A percentile compares a stretch with the other conserved stretches of the same genome.
phyloP scores from a whole-genome alignment of 2,329 filamentous ascomycete species.

The Ambrosiella beaveri region DNA sequence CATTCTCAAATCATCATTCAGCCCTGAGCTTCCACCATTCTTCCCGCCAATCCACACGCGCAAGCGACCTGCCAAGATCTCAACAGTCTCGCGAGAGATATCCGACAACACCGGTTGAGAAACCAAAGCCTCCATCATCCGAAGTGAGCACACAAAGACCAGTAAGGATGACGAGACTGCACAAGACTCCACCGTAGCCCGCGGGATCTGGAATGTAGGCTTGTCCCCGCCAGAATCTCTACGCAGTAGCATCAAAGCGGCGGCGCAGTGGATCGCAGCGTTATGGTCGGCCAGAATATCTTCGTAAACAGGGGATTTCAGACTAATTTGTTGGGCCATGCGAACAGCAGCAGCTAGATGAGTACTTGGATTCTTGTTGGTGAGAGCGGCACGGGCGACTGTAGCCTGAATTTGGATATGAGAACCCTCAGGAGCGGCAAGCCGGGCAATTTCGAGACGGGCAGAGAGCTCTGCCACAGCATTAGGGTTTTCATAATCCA shows the following conservation, averaged over 20 bases:
- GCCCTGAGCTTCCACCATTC: slow-evolving; percentile 31
- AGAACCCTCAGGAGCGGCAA: slow-evolving; percentile 62
- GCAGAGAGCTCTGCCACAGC: slow-evolving; percentile 23
- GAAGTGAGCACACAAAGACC: slow-evolving; percentile 41
- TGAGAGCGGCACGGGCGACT: slow-evolving; percentile 39
- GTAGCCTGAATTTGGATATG: slow-evolving; percentile 46
- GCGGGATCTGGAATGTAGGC: slow-evolving; percentile 14
- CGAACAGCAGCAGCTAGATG: slow-evolving; percentile 31
- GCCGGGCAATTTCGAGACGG: slow-evolving; percentile 51
- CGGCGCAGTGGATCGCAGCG: slow-evolving; percentile 41
- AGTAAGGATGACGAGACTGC: slow-evolving; percentile 33
- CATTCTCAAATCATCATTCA: slow-evolving; percentile 34
- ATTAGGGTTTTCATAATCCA: slow-evolving; percentile 24
- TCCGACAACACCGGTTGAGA: slow-evolving; percentile 30
- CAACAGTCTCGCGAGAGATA: slow-evolving; percentile 30
- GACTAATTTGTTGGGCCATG: slow-evolving; percentile 32
- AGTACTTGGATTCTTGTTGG: slow-evolving; percentile 34
- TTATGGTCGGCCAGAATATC: slow-evolving; percentile 21
- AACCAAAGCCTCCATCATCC: slow-evolving; percentile 37
- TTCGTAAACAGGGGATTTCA: slow-evolving; percentile 8
- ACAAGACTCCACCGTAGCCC: slow-evolving; percentile 19
- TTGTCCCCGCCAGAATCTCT: slow-evolving; percentile 23
- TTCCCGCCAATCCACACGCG: slow-evolving; percentile 43
- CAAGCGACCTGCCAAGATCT: slow-evolving; percentile 38
- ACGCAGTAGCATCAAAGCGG: slow-evolving; percentile 41